Base-by-base conservation (phyloP, 805 yeast genomes). In the Yarrowia sp. region DNA sequence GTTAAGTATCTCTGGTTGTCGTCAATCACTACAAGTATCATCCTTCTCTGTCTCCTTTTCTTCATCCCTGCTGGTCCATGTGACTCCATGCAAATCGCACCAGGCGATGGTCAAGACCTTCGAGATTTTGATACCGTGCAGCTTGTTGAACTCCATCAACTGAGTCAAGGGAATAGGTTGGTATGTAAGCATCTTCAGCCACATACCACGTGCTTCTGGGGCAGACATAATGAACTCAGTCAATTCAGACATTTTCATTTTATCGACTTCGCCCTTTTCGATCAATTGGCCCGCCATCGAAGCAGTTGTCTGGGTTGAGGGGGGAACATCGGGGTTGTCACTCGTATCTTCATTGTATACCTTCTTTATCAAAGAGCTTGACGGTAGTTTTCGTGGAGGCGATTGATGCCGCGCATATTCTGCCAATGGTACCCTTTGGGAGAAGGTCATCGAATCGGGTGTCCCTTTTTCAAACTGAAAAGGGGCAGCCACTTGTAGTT, bases 241-340 rank as follows among this genome's bases (percentile, higher is more conserved):
- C 26, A 41, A 19, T n/a, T 58, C 63, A 2, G 41, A 32, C 81
- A 76, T 43, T 24, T 58, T 44, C 21, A 43, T 51, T 17, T 17
- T 35, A 26, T 49, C 46, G n/a, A 62, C 3, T 26, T 90, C 86
- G 70, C 61, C 61, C 33, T 38, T 38, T 4, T 54, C 61, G 6
- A 54, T 24, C 36, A 54, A 9, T 24, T 38, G 17, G 8, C 46
- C 46, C 8, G 61, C 61, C 1, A 26, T 38, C 30, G 61, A 36
- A 2, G 61, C 61, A 2, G 44, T 38, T 7, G 33, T 35, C 17
- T 54, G 61, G 2, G 61, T 54, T 3, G 61, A 54, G 3, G 36
- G 46, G 2, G 43, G 44, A 3, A 10, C 8, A 2, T 17, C 11
- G 16, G 43, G 21, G 9, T 12, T 22, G 21, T 19, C 26, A 14